Base-by-base conservation (phyloP, 352 stramenopile species). In the Pythium insidiosum region DNA sequence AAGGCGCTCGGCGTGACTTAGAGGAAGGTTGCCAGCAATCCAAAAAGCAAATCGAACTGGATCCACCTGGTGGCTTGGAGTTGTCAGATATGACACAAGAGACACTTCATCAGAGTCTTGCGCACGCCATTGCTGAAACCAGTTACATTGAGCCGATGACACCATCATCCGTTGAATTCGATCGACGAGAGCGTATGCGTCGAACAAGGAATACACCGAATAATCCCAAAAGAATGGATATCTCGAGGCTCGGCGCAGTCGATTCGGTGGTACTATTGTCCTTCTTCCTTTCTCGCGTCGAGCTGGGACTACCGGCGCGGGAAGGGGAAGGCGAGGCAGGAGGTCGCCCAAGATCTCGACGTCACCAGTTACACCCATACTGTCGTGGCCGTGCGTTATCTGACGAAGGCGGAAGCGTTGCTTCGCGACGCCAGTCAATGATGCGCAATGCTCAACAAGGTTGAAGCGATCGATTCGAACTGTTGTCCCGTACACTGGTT, bases 21-120 rank as follows among this genome's bases (percentile, higher is more conserved):
- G 39, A 25, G 77, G 74, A 34, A 93, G 49, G 31, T 89, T 88
- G 1, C 61, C 57, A 29, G 75, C 76, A 6, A 93, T 64, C 81
- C 81, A 93, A 38, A 84, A 86, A 4, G 78, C 76, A 23, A 91
- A 93, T 21, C 68, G 57, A 22, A 75, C 79, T 12, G 78, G 70
- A 40, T 90, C 78, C 25, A 70, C 61, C 25, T 57, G 57, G 18
- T 78, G 58, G 36, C 67, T 40, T 62, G 49, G 36, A 42, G 49
- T 58, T 19, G 52, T 53, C 30, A 58, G 47, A 47, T 50, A 50
- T 38, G 39, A 37, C 23, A 61, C 51, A 13, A 57, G 29, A 18
- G 15, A 48, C 12, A 51, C 50, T 29, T 51, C 47, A 40, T 37
- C 40, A 4, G 56, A 40, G 12, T 55, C 55, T n/a, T 53, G 44